Conservation (phyloP, 2,329 filamentous ascomycete genomes). For the Acrodontium crateriforme region DNA sequence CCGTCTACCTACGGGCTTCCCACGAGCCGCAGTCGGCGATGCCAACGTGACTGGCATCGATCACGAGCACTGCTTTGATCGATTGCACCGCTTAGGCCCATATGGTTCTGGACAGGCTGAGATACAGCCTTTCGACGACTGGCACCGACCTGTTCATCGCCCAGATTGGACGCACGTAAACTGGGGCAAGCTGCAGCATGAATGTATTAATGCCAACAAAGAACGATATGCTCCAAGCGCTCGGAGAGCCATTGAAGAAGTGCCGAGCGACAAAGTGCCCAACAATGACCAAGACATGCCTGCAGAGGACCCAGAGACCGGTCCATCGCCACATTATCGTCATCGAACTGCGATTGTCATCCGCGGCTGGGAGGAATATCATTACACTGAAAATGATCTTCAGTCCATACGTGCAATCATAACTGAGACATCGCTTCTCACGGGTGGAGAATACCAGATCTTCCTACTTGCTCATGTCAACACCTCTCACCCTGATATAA, state of each 20-base stretch:
- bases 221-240: constrained; percentile 40
- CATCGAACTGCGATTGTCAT: constrained; percentile 25
- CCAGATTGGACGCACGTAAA: constrained; percentile 50
- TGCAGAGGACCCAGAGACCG: constrained; percentile 2
- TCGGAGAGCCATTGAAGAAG: constrained; percentile 20
- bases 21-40: constrained; percentile 48
- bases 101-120: constrained; percentile 45
- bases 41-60: constrained; percentile 48
- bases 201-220: constrained; percentile 52
- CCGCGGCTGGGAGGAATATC: constrained; percentile 30
- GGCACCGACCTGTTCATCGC: constrained; percentile 20
- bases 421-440: constrained; percentile 27
- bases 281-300: constrained; percentile 5
- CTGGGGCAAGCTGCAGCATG: constrained; percentile 57
- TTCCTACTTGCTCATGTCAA: constrained; percentile 31
- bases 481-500: no score
- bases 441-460: constrained; percentile 29
- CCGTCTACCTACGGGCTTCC: constrained; percentile 45
- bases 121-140: constrained; percentile 22
- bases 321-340: no score
- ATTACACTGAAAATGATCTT: constrained; percentile 29
- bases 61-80: constrained; percentile 52
- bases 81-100: constrained; percentile 35
- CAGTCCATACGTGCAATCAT: constrained; percentile 29
- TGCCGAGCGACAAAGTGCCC: constrained; percentile 12